Conservation (phyloP, 441 rosid genomes). For the Pelargonium exstipulatum region DNA sequence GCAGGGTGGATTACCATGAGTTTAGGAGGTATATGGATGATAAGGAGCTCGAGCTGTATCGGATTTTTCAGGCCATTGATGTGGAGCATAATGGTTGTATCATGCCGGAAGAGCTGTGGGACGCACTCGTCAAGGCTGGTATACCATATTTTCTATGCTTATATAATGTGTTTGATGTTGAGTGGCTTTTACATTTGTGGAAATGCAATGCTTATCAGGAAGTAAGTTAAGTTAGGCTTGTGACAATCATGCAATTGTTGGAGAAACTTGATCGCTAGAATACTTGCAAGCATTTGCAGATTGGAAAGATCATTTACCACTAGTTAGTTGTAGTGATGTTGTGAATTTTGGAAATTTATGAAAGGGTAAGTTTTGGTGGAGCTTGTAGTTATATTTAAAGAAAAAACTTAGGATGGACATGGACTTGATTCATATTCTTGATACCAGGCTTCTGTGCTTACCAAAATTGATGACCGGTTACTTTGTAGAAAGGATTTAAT, state of each 20-base stretch:
- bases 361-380: no score
- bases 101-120: conserved; percentile 91
- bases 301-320: no score
- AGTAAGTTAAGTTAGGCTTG: not conserved
- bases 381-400: no score
- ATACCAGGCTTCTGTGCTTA: no score
- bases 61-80: conserved; percentile 87
- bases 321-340: not conserved
- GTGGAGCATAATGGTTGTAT: conserved; percentile 96
- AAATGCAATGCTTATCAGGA: not conserved
- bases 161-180: not conserved
- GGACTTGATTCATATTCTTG: no score
- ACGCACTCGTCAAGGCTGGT: conserved; percentile 92
- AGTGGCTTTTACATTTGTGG: no score
- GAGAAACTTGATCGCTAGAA: not conserved
- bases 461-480: no score
- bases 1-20: conserved; percentile 76
- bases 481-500: no score
- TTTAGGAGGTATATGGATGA: conserved; percentile 86
- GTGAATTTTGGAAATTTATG: no score
- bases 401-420: no score
- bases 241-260: not conserved
- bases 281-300: conserved; percentile 3
- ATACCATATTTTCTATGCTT: conserved; percentile 22
- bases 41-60: conserved; percentile 89